Conservation (phyloP, 1,284 basidiomycete genomes). For the Malassezia arunalokei region DNA sequence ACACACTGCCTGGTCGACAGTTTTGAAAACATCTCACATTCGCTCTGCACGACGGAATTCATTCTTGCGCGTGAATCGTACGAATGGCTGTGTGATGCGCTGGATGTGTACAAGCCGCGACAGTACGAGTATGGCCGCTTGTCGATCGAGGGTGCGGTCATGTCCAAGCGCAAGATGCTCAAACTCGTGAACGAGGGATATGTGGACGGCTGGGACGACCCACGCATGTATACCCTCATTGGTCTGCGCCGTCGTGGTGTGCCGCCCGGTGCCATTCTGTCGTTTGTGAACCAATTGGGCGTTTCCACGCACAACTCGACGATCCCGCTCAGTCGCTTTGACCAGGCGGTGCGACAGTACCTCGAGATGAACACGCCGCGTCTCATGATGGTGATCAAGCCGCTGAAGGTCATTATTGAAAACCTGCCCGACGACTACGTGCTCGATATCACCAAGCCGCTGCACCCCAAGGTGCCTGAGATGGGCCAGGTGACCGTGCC, state of each 20-base stretch:
- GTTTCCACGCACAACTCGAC: constrained; percentile 72
- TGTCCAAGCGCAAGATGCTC: constrained; percentile 91
- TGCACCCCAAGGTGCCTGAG: constrained; percentile 85
- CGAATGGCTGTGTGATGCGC: constrained; percentile 95
- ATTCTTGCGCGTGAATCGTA: constrained; percentile 92
- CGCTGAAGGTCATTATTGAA: constrained; percentile 71
- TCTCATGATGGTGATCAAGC: constrained; percentile 80
- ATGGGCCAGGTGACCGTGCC: constrained; percentile 73
- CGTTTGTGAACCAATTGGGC: constrained; percentile 82
- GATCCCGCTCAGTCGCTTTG: constrained; percentile 79
- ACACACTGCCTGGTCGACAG: constrained; percentile 98
- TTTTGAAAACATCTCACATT: constrained; percentile 98
- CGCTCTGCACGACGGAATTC: constrained; percentile 92
- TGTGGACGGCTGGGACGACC: constrained; percentile 93
- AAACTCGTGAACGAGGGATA: constrained; percentile 72
- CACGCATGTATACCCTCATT: constrained; percentile 92
- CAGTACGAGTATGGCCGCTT: constrained; percentile 95
- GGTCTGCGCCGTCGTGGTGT: constrained; percentile 86
- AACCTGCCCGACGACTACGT: constrained; percentile 80
- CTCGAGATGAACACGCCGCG: constrained; percentile 79
- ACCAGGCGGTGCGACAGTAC: constrained; percentile 74
- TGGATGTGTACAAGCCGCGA: constrained; percentile 93
- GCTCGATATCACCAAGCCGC: constrained; percentile 71
- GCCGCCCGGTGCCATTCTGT: constrained; percentile 84
- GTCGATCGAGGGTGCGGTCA: constrained; percentile 85